Conservation (phyloP, 2,329 filamentous ascomycete species). For the Pleurostoma richardsiae region DNA sequence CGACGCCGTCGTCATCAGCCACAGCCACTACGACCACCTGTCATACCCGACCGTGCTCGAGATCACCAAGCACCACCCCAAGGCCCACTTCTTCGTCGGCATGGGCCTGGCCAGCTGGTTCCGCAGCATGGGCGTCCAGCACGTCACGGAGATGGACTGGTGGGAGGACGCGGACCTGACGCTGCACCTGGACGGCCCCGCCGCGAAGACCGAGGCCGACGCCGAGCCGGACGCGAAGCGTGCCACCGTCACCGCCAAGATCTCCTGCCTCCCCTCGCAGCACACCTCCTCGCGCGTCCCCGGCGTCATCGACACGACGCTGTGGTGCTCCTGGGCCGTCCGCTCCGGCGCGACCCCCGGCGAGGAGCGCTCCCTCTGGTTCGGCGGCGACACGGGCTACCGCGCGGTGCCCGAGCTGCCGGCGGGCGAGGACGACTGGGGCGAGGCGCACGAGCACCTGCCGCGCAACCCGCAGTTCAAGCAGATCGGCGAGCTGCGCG, state of each 20-base stretch:
- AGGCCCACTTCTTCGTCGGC: constrained; percentile 84
- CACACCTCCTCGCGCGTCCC: constrained; percentile 67
- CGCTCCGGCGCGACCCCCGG: constrained; percentile 55
- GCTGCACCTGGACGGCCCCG: constrained; percentile 31
- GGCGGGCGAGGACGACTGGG: constrained; percentile 63
- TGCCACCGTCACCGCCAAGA: constrained; percentile 60
- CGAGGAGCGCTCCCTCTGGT: constrained; percentile 64
- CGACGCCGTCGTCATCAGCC: constrained; percentile 76
- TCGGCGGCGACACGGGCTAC: constrained; percentile 89
- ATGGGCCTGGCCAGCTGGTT: constrained; percentile 85
- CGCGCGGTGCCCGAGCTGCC: constrained; percentile 66
- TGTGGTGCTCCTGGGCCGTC: constrained; percentile 88
- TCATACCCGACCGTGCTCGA: constrained; percentile 70
- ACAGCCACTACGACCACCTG: constrained; percentile 92
- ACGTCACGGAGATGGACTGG: constrained; percentile 90
- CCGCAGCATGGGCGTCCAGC: constrained; percentile 58
- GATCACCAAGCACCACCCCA: constrained; percentile 65
- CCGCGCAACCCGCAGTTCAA: constrained; percentile 80
- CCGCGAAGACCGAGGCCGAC: constrained; percentile 20
- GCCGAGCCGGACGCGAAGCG: constrained; percentile 11
- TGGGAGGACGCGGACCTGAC: constrained; percentile 80
- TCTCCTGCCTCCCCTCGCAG: constrained; percentile 80
- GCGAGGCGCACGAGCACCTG: constrained; percentile 56
- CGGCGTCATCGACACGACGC: constrained; percentile 68
- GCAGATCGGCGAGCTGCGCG: constrained; percentile 72